phyloP scores from a whole-genome alignment of 768 basidiomycete species.

The Amyloporia xantha region DNA sequence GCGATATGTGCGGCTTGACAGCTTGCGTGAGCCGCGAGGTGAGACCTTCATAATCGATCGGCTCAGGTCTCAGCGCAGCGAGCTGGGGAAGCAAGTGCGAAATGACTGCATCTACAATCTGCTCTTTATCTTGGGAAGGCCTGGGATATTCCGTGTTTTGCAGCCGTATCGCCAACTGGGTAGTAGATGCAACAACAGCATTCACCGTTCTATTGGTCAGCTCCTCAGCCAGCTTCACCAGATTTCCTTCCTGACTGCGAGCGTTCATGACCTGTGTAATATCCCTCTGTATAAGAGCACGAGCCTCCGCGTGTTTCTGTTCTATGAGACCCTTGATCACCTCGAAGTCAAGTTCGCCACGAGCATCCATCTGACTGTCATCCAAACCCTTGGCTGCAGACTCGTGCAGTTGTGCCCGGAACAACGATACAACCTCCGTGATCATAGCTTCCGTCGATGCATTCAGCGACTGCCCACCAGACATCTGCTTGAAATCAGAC shows the following conservation, averaged over 20 bases:
- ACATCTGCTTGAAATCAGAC: constrained; percentile 13
- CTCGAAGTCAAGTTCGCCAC: constrained; percentile 74
- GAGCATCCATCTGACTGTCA: constrained; percentile 62
- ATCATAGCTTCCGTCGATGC: constrained; percentile 56
- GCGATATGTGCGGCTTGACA: constrained; percentile 83
- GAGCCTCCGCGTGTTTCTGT: constrained; percentile 57
- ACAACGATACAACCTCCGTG: constrained; percentile 57
- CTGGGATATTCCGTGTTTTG: constrained; percentile 42
- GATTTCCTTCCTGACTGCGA: constrained; percentile 25
- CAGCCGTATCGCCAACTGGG: constrained; percentile 48
- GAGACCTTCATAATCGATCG: constrained; percentile 72
- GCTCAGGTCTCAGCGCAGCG: constrained; percentile 52
- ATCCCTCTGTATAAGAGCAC: constrained; percentile 52
- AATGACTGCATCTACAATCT: constrained; percentile 55
- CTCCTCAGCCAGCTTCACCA: constrained; percentile 43
- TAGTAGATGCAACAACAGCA: constrained; percentile 55
- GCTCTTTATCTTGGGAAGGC: constrained; percentile 43
- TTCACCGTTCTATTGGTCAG: constrained; percentile 49
- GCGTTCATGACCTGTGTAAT: constrained; percentile 44
- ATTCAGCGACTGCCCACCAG: constrained; percentile 23
- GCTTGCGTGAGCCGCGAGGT: constrained; percentile 74
- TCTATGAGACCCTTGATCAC: constrained; percentile 64
- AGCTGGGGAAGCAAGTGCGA: constrained; percentile 54
- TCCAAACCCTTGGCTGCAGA: constrained; percentile 51
- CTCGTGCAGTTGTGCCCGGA: constrained; percentile 62